A percentile compares a stretch with the other conserved stretches of the same genome.
phyloP scores from a whole-genome alignment of 331 rosid genomes.

The Stylosanthes scabra region DNA sequence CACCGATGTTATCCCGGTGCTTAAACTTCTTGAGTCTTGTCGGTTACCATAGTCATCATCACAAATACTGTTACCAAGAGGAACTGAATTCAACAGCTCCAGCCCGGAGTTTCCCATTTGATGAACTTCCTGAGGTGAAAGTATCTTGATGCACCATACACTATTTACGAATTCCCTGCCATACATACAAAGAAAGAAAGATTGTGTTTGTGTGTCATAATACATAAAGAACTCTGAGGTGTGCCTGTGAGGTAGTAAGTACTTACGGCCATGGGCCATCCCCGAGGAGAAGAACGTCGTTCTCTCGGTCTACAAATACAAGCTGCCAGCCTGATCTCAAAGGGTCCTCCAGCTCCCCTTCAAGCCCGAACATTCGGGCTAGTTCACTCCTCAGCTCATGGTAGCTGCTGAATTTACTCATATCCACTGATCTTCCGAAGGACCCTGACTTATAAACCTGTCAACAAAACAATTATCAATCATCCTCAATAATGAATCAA shows the following conservation, averaged over 20 bases:
- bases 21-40: constrained; percentile 75
- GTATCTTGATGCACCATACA: constrained; percentile 91
- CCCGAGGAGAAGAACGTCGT: constrained; percentile 92
- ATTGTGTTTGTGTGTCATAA: no score
- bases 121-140: constrained; percentile 89
- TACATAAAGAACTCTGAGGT: no score
- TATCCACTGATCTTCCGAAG: constrained; percentile 85
- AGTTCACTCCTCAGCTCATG: constrained; percentile 83
- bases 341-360: constrained; percentile 92
- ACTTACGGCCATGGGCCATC: constrained; percentile 99
- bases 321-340: constrained; percentile 99
- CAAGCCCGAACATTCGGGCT: constrained; percentile 87
- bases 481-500: no score
- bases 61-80: constrained; percentile 66
- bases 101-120: constrained; percentile 80
- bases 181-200: constrained; percentile 17
- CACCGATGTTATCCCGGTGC: constrained; percentile 68
- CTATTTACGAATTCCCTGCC: constrained; percentile 90
- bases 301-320: constrained; percentile 98
- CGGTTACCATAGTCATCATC: constrained; percentile 72
- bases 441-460: constrained; percentile 93
- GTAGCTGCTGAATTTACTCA: constrained; percentile 89
- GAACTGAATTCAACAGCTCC: constrained; percentile 71
- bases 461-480: neutral
- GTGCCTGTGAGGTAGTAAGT: neutral